Evolutionary conservation across 169 alveolate genomes (phyloP).

Genomic region (Nephromyces sp.): DNA sequence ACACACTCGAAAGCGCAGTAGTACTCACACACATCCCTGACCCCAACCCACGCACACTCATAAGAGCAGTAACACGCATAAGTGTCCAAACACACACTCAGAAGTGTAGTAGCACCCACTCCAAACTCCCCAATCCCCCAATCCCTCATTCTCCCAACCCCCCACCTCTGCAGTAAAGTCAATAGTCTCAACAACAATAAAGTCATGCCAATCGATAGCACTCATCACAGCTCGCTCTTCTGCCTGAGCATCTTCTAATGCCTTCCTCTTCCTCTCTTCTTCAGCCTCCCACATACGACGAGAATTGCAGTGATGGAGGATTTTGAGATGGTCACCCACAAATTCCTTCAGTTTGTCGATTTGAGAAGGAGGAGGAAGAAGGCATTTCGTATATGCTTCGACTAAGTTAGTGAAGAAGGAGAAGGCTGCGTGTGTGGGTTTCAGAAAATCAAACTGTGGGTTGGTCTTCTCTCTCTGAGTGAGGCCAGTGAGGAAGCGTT

Average conservation of each 20-base stretch:
- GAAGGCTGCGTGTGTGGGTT: slow-evolving; percentile 88
- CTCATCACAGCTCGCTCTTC: slow-evolving; percentile 63
- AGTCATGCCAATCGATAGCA: slow-evolving; percentile 81
- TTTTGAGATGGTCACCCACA: slow-evolving; percentile 52
- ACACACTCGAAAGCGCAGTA: too few relatives aligned
- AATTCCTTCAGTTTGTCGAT: slow-evolving; percentile 66
- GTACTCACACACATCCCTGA: too few relatives aligned
- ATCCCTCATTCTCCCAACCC: too few relatives aligned
- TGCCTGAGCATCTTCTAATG: slow-evolving; percentile 54
- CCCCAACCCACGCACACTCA: too few relatives aligned
- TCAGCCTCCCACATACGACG: slow-evolving; percentile 67
- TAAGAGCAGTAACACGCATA: too few relatives aligned
- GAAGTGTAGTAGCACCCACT: too few relatives aligned
- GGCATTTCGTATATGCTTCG: slow-evolving; percentile 84
- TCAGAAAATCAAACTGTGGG: slow-evolving; percentile 86
- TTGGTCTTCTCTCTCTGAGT: slow-evolving; percentile 69
- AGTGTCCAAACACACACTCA: too few relatives aligned
- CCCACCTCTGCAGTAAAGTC: slow-evolving; percentile 52
- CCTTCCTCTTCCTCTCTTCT: slow-evolving; percentile 65
- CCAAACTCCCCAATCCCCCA: too few relatives aligned
- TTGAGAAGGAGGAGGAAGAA: slow-evolving; percentile 76
- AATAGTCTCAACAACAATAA: slow-evolving; percentile 74
- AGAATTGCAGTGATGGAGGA: slow-evolving; percentile 47
- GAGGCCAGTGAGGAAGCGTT: slow-evolving; percentile 80
- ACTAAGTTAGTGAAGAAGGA: slow-evolving; percentile 83